Conservation (phyloP, 306 rosid species). For the Cajanus cajan region DNA sequence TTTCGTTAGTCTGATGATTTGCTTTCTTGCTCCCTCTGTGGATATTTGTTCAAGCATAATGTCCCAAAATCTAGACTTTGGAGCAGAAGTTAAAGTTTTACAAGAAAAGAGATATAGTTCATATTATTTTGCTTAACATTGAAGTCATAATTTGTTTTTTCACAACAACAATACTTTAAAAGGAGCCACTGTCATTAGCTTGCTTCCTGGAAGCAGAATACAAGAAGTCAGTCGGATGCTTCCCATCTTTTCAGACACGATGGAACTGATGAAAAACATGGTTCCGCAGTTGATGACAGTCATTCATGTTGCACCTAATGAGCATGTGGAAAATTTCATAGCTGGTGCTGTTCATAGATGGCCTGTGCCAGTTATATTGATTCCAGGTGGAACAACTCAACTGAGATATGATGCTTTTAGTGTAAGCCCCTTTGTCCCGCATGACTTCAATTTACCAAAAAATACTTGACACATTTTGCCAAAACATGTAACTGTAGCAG, state of each 20-base stretch:
- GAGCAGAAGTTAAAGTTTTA: neutral
- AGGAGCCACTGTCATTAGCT: slow-evolving; percentile 76
- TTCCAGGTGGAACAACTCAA: slow-evolving; percentile 64
- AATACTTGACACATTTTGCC: neutral
- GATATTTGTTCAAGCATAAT: neutral
- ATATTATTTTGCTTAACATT: slow-evolving; percentile 14
- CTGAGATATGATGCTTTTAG: slow-evolving; percentile 84
- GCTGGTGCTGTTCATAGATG: slow-evolving; percentile 49
- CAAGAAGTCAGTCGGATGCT: slow-evolving; percentile 90
- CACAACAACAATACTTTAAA: slow-evolving; percentile 33
- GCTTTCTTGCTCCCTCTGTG: neutral
- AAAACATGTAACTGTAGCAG: neutral
- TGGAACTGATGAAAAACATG: slow-evolving; percentile 52
- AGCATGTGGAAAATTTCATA: slow-evolving; percentile 57
- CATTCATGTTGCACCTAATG: slow-evolving; percentile 81
- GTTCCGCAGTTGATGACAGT: slow-evolving; percentile 55
- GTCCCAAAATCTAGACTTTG: neutral
- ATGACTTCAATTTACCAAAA: neutral
- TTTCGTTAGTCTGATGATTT: slow-evolving; percentile 3
- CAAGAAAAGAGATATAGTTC: neutral
- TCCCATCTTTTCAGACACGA: slow-evolving; percentile 57
- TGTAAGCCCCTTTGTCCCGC: slow-evolving; percentile 37
- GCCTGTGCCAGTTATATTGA: slow-evolving; percentile 68
- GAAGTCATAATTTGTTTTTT: slow-evolving; percentile 19
- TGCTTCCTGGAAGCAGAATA: slow-evolving; percentile 98